phyloP scores from a whole-genome alignment of 352 stramenopile species.

The Peronospora farinosa region DNA sequence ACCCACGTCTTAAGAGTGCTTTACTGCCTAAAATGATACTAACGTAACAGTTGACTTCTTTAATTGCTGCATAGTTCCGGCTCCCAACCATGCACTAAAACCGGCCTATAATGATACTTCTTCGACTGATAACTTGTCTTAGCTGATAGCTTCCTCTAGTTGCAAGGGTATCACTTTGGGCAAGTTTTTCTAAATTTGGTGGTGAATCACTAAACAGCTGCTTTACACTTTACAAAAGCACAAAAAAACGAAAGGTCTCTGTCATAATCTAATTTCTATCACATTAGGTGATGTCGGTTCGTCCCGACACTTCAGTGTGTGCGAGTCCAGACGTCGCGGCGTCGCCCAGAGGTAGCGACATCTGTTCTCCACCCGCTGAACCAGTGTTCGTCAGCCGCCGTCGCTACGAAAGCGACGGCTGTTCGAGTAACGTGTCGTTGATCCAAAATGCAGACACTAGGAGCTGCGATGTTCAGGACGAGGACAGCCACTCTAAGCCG shows the following conservation, averaged over 20 bases:
- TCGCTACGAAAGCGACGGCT: slow-evolving; percentile 12
- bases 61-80: too few species aligned
- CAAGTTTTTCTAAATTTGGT: too few species aligned
- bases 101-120: too few species aligned
- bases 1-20: too few species aligned
- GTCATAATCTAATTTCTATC: not conserved
- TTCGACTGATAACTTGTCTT: too few species aligned
- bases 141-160: too few species aligned
- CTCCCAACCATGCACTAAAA: too few species aligned
- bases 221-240: not conserved
- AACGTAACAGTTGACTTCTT: too few species aligned
- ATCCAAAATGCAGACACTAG: slow-evolving; percentile 12
- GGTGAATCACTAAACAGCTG: not conserved
- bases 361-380: slow-evolving; percentile 36
- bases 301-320: not conserved
- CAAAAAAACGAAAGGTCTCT: not conserved
- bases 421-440: slow-evolving; percentile 14
- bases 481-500: slow-evolving; percentile 23
- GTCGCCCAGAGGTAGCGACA: slow-evolving; percentile 11
- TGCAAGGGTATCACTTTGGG: too few species aligned
- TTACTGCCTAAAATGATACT: too few species aligned
- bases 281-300: not conserved
- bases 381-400: slow-evolving; percentile 28
- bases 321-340: slow-evolving; percentile 8
- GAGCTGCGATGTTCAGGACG: slow-evolving; percentile 25